A percentile compares a stretch with the other conserved stretches of the same genome.
Conservation (phyloP, 2,329 filamentous ascomycete genomes). For the Diplodia corticola region DNA sequence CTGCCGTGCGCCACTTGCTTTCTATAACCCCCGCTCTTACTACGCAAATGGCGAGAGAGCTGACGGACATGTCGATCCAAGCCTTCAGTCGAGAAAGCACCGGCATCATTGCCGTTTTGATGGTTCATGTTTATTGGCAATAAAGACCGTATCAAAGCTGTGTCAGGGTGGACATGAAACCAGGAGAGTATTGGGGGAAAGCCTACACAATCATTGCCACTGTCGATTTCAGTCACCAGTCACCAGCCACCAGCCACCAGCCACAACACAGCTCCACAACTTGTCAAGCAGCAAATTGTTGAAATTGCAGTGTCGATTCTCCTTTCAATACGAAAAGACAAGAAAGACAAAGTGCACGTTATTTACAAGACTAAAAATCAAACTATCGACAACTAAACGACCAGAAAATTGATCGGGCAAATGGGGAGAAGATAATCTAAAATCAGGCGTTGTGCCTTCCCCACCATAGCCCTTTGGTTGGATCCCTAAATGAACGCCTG, state of each 20-base stretch:
- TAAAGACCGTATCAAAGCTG: too few relatives aligned
- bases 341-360: neutral
- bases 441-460: neutral
- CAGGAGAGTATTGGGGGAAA: too few relatives aligned
- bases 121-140: too few relatives aligned
- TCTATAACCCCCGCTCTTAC: too few relatives aligned
- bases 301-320: neutral
- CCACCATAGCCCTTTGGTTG: neutral
- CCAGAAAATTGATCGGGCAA: neutral
- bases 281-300: slow-evolving; percentile 12
- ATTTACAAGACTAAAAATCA: slow-evolving; percentile 1
- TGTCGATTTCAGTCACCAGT: too few relatives aligned
- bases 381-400: neutral
- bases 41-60: too few relatives aligned
- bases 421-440: neutral
- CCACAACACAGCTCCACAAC: neutral
- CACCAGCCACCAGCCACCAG: neutral
- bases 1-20: too few relatives aligned
- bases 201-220: too few relatives aligned
- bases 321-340: neutral
- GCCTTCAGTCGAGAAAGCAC: too few relatives aligned
- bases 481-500: slow-evolving; percentile 1
- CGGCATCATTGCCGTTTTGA: too few relatives aligned
- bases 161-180: too few relatives aligned
- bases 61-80: too few relatives aligned